Base-by-base conservation (phyloP, 768 basidiomycete genomes). In the Hericium erinaceus region DNA sequence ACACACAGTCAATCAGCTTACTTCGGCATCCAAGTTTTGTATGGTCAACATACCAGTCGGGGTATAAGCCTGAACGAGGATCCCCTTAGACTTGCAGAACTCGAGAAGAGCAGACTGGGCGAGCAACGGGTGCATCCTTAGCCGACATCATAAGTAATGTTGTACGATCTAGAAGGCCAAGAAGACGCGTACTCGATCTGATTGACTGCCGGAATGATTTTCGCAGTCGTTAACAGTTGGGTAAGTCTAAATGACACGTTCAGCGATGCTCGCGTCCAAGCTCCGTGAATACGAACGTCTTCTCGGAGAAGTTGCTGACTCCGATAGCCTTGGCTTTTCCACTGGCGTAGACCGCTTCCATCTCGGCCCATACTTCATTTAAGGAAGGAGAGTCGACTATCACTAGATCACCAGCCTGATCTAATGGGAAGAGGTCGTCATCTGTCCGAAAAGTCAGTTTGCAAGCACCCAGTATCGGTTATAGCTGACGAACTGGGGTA, bases 51-150 rank as follows among this genome's bases (percentile, higher is more conserved):
- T 86, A 39, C 84, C 89, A 12, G 92, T 80, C 9, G 92, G 90
- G 7, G 87, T 91, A 68, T 89, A 93, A 0, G 91, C 90, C 67
- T 90, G 78, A 0, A 87, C 76, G 52, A 83, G 15, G 64, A 93
- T 92, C n/a, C 74, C 75, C 66, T 90, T 83, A 16, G 77, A 74
- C 66, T 77, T 76, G 60, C 87, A 74, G 70, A 80, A 92, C 11
- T 73, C 72, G 41, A 83, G 56, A 53, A 91, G 78, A 52, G 82
- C 77, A 70, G 82, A 85, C 64, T 91, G 83, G 1, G 87, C 85
- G 68, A 87, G 85, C 70, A 83, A 88, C 24, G 85, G 70, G 66
- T 89, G 88, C n/a, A 87, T 70, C 6, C 44, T 46, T 46, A 33
- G 33, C 9, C 9, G 33, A 33, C 33, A 33, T 33, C 33, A 10